These are phyloP conservation scores for Cystobasidium pallidum DNA, from an alignment of 1,284 basidiomycete species.

Conservation along the genomic window DNA sequence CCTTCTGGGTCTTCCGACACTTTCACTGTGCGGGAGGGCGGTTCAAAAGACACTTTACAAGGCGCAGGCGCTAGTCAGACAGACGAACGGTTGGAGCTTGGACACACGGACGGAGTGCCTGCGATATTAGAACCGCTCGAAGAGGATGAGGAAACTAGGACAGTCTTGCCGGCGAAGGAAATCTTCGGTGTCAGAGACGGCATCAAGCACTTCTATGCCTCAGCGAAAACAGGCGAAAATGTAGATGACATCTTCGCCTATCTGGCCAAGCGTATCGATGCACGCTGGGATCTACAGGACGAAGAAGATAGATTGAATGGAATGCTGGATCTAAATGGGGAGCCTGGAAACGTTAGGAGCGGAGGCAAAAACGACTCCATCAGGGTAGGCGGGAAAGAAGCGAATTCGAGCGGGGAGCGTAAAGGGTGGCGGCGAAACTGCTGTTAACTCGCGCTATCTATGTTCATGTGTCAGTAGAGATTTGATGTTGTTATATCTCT, in stretches of 20 bases:
- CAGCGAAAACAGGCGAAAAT: slow-evolving; percentile 50
- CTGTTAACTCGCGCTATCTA: slow-evolving; percentile 9
- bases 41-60: slow-evolving; percentile 5
- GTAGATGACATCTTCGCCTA: slow-evolving; percentile 48
- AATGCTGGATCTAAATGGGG: slow-evolving; percentile 2
- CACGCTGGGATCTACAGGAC: slow-evolving; percentile 38
- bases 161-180: slow-evolving; percentile 8
- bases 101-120: slow-evolving; percentile 1
- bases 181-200: slow-evolving; percentile 44
- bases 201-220: slow-evolving; percentile 49
- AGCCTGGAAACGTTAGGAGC: slow-evolving; percentile 20
- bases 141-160: slow-evolving; percentile 3
- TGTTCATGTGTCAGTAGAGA: neutral
- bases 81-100: neutral
- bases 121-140: neutral
- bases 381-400: slow-evolving; percentile 13
- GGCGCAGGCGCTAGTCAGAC: neutral
- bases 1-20: slow-evolving; percentile 13
- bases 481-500: neutral
- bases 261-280: slow-evolving; percentile 23
- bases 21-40: neutral
- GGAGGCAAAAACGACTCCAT: slow-evolving; percentile 37
- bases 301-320: slow-evolving; percentile 28
- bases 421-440: slow-evolving; percentile 40
- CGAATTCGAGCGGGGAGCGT: slow-evolving; percentile 8